phyloP scores from a whole-genome alignment of 1,139 yeast genomes.

The Blastobotrys petasosporus region DNA sequence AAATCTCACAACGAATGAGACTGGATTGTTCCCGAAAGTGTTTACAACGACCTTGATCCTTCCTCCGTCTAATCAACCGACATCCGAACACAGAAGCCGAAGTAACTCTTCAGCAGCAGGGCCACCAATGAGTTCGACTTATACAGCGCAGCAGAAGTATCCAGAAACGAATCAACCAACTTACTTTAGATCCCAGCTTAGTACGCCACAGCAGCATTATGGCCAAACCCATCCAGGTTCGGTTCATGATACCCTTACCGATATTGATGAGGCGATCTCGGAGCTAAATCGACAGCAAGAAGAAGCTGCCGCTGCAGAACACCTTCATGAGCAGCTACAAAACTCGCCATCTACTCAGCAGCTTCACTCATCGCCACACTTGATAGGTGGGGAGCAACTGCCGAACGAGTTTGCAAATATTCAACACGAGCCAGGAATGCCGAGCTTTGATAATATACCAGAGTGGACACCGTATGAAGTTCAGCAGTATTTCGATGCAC shows the following conservation, averaged over 20 bases:
- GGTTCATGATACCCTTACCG: slow-evolving; percentile 60
- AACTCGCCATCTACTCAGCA: no score
- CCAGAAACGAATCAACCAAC: slow-evolving; percentile 7
- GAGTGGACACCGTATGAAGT: slow-evolving; percentile 89
- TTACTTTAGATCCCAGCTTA: neutral
- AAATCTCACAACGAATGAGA: slow-evolving; percentile 60
- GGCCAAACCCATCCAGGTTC: slow-evolving; percentile 27
- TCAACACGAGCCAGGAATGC: slow-evolving; percentile 9
- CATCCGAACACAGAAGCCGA: slow-evolving; percentile 8
- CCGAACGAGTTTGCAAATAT: neutral
- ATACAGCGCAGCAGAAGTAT: slow-evolving; percentile 4
- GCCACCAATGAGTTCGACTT: neutral
- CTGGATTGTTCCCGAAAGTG: slow-evolving; percentile 85
- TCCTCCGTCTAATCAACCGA: slow-evolving; percentile 16
- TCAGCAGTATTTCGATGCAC: slow-evolving; percentile 60
- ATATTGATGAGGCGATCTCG: slow-evolving; percentile 77
- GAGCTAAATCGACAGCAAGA: slow-evolving; percentile 41
- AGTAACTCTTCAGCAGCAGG: neutral
- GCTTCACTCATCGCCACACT: no score
- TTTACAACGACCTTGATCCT: slow-evolving; percentile 43
- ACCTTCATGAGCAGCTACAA: no score
- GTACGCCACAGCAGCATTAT: neutral
- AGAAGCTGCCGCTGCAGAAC: no score
- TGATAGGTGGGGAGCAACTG: no score
- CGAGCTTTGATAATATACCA: slow-evolving; percentile 21